Evolutionary conservation across 495 filamentous ascomycete species (phyloP), one percentile per base, ranked within the genome.

Genomic region (Cetradonia linearis): DNA sequence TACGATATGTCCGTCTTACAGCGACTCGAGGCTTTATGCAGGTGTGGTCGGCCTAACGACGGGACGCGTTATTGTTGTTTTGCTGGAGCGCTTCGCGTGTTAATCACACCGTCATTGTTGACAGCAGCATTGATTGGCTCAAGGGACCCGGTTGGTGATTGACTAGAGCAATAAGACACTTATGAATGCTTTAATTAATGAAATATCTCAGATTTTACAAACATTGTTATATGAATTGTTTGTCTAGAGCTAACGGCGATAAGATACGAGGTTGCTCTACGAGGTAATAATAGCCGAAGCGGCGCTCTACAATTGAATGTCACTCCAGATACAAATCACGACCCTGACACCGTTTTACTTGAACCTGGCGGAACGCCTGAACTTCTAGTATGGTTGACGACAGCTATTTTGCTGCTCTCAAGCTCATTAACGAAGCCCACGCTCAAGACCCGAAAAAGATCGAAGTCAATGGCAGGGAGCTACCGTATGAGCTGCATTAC

Each of bases 401-500:
- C n/a, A 58, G 36, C 1, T 61, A 55, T 70, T 63, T 72, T 7
- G 69, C 65, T 59, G 84, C 86, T 58, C 73, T 88, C 54, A 63
- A 71, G 38, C 72, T 78, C 50, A 89, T 93, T 71, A 86, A 91
- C 74, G 77, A 75, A 56, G 87, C 86, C 11, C 88, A 93, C 73
- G 70, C 79, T 60, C 70, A 77, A 61, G 88, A 93, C 70, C 87
- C 88, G 2, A 80, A 73, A 6, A 64, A 61, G 54, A 53, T 64
- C 53, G 70, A 71, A 44, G 58, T 66, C 52, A 65, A 77, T 42
- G 72, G 73, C 46, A 60, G 68, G 30, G 63, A 71, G 42, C 56
- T 81, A 16, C 86, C 88, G 33, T 88, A 85, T 70, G 88, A 93
- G 72, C 81, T 91, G 2, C 80, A 86, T 75, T 91, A 92, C 68